Base-by-base conservation (phyloP, 2,329 filamentous ascomycete genomes). In the Alternaria alternata region DNA sequence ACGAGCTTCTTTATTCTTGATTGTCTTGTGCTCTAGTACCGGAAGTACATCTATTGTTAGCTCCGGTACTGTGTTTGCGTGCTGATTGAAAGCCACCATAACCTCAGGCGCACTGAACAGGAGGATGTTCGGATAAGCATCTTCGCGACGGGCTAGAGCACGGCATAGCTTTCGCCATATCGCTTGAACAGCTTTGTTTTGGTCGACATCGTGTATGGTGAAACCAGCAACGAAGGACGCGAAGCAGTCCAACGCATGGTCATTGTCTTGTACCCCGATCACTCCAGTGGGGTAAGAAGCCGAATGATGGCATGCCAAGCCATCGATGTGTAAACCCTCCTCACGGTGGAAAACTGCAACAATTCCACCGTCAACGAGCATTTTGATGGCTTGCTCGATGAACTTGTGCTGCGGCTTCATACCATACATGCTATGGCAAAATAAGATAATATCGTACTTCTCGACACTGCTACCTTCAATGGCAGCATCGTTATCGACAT, bases 361-460 rank as follows among this genome's bases (percentile, higher is more conserved):
- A 26, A 86, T 69, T 54, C 80, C 82, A n/a, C 67, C 78, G 57
- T 66, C 57, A 61, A 64, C 72, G 32, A 89, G 83, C 80, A 86
- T 79, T 18, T 72, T 65, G 7, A 89, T 69, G 2, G 84, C 81
- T 18, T 61, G 65, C 69, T 82, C 70, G 62, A 89, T 81, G 59
- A 80, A 81, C 2, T 14, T 69, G n/a, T 62, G 66, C 64, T 86
- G 84, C 3, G 80, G 79, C 0, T 78, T 79, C 83, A 89, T 85
- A 60, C 85, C 86, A 64, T 89, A 88, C 82, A 89, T 83, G 76
- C 87, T 88, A 70, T 89, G 87, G 64, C 86, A 89, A 74, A 89
- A 87, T 5, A 90, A 68, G 18, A 89, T 71, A 41, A 88, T 12
- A 63, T 89, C 82, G 66, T 82, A 89, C 59, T 77, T 81, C 22